These are phyloP conservation scores for Endothia cerciana DNA, from an alignment of 2,329 filamentous ascomycete species.

Conservation along the genomic window DNA sequence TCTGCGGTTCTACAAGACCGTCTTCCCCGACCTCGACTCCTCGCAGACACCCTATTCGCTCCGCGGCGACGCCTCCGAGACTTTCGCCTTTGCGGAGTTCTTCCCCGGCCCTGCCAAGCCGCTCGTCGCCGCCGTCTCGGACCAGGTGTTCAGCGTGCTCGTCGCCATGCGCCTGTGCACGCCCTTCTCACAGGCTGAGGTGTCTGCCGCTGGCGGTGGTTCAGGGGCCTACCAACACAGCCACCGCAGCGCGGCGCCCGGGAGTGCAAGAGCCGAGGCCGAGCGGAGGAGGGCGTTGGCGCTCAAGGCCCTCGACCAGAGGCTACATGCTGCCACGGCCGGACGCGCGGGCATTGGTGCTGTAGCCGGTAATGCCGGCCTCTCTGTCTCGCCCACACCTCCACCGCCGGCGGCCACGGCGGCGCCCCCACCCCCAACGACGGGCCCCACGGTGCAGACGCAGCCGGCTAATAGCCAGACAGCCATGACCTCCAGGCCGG, in stretches of 20 bases:
- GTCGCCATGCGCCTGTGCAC: conserved; percentile 78
- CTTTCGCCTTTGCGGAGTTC: conserved; percentile 94
- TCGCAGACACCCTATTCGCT: conserved; percentile 62
- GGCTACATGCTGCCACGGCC: conserved; percentile 80
- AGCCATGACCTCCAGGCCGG: conserved; percentile 59
- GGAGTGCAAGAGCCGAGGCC: conserved; percentile 83
- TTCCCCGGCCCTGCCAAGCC: conserved; percentile 87
- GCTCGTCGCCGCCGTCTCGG: conserved; percentile 72
- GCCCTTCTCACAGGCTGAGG: conserved; percentile 82
- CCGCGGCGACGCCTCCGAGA: conserved; percentile 91
- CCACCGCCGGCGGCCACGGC: conserved; percentile 49
- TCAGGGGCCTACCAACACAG: conserved; percentile 45
- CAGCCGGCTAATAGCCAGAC: conserved; percentile 61
- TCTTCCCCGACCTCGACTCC: conserved; percentile 69
- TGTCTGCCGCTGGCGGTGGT: conserved; percentile 71
- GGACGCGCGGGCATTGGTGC: conserved; percentile 14
- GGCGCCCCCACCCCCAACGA: conserved; percentile 43
- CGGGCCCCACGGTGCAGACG: conserved; percentile 59
- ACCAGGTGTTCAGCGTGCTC: conserved; percentile 74
- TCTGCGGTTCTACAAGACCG: conserved; percentile 88
- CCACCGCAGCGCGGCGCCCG: conserved; percentile 59
- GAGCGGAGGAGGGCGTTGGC: conserved; percentile 88
- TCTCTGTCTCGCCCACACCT: conserved; percentile 36
- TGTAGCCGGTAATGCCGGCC: conserved; percentile 3
- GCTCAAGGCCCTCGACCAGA: conserved; percentile 88